Percentiles rank a stretch among this genome's conserved stretches.
Evolutionary conservation across 106 monocot genomes (phyloP).

Genomic region (Acanthochlamys bracteata): DNA sequence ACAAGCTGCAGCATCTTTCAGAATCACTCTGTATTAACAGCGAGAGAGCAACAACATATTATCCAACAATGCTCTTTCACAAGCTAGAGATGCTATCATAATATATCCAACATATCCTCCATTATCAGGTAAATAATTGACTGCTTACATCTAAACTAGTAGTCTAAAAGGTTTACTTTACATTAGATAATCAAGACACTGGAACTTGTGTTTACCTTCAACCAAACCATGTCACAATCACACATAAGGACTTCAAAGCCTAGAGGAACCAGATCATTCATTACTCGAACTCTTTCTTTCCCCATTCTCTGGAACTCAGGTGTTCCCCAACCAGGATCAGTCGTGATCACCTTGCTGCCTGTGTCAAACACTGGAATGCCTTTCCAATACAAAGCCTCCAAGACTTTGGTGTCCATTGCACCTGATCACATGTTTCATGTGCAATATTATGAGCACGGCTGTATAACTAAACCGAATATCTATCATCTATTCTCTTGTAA

Average conservation of each 20-base stretch:
- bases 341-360: slow-evolving; percentile 80
- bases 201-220: slow-evolving; percentile 43
- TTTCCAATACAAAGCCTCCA: slow-evolving; percentile 89
- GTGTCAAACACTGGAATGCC: slow-evolving; percentile 93
- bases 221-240: slow-evolving; percentile 96
- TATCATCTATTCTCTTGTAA: not conserved
- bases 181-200: too few species aligned
- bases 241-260: slow-evolving; percentile 84
- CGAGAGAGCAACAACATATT: too few species aligned
- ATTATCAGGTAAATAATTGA: too few species aligned
- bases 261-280: slow-evolving; percentile 76
- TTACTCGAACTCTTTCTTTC: slow-evolving; percentile 76
- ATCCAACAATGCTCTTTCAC: too few species aligned
- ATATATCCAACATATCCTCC: too few species aligned
- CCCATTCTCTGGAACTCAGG: slow-evolving; percentile 95
- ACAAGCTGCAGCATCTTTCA: too few species aligned
- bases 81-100: too few species aligned
- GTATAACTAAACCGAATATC: not conserved
- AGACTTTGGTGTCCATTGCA: slow-evolving; percentile 81
- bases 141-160: too few species aligned
- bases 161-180: too few species aligned
- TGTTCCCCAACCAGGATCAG: slow-evolving; percentile 86
- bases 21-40: too few species aligned
- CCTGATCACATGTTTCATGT: slow-evolving; percentile 22
- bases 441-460: not conserved